Conservation (phyloP, 805 yeast genomes). For the Dipodascopsis uninucleata region DNA sequence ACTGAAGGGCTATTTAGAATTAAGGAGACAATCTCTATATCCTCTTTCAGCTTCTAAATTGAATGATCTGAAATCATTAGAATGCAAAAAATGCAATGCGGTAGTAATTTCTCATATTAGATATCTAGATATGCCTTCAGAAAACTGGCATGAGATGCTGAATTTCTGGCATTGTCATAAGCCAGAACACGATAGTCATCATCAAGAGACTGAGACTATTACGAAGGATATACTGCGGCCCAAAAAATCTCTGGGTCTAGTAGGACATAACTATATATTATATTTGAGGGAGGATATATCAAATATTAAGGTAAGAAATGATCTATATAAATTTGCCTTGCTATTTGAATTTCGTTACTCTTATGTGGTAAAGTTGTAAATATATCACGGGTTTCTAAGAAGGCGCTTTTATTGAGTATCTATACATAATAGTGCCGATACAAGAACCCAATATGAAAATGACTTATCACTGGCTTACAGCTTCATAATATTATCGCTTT, state of each 20-base stretch:
- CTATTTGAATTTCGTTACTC: too few relatives aligned
- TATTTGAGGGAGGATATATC: constrained; percentile 1
- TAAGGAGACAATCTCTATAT: not conserved
- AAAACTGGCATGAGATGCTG: constrained; percentile 91
- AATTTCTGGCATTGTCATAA: constrained; percentile 96
- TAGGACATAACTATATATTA: constrained; percentile 10
- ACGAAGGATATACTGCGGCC: constrained; percentile 18
- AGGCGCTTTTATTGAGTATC: constrained; percentile 12
- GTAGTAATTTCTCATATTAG: constrained; percentile 19
- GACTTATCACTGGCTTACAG: too few relatives aligned
- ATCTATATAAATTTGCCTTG: too few relatives aligned
- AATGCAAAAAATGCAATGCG: constrained; percentile 13
- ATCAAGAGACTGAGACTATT: not conserved
- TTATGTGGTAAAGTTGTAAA: too few relatives aligned
- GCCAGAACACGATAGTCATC: constrained; percentile 31
- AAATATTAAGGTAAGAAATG: too few relatives aligned
- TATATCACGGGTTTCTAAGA: constrained; percentile 18
- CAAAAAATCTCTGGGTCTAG: constrained; percentile 4
- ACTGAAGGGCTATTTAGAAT: constrained; percentile 10
- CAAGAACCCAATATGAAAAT: constrained; percentile 33
- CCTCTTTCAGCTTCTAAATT: constrained; percentile 13
- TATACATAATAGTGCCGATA: constrained; percentile 28
- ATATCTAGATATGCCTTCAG: constrained; percentile 72
- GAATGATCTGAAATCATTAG: constrained; percentile 1
- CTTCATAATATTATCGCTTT: too few relatives aligned